Conservation (phyloP, 2,329 filamentous ascomycete species). For the Stemphylium vesicarium region DNA sequence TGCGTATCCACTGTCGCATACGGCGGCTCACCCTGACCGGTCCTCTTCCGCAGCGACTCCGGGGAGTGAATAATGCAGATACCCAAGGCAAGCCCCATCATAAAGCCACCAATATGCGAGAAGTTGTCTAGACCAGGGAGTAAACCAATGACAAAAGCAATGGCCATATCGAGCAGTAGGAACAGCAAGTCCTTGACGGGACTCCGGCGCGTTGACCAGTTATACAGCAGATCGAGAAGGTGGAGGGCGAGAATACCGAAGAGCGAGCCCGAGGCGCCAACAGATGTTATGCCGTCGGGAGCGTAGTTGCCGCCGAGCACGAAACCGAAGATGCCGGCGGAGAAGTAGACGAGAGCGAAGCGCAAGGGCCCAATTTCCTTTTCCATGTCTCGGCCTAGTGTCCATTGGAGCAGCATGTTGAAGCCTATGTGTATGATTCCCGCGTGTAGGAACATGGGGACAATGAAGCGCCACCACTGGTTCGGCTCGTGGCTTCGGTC, state of each 20-base stretch:
- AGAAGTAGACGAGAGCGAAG: conserved; percentile 88
- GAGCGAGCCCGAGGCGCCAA: conserved; percentile 85
- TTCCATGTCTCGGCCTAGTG: conserved; percentile 91
- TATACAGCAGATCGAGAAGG: conserved; percentile 89
- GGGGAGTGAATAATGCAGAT: conserved; percentile 89
- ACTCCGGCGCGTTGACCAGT: conserved; percentile 78
- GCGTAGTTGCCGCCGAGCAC: conserved; percentile 95
- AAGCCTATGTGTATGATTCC: conserved; percentile 94
- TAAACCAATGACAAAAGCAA: conserved; percentile 90
- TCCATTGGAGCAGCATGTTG: conserved; percentile 91
- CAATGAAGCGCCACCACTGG: conserved; percentile 97
- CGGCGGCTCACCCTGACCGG: conserved; percentile 71
- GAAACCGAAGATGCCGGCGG: conserved; percentile 92
- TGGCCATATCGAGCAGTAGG: conserved; percentile 81
- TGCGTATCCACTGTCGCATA: conserved; percentile 68
- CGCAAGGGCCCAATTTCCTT: conserved; percentile 84
- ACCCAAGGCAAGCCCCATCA: conserved; percentile 88
- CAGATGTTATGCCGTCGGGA: conserved; percentile 76
- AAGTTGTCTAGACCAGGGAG: conserved; percentile 96
- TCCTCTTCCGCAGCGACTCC: conserved; percentile 74
- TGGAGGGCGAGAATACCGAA: conserved; percentile 92
- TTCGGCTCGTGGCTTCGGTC: conserved; percentile 72
- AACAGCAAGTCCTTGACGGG: conserved; percentile 87
- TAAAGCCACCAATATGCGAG: conserved; percentile 92
- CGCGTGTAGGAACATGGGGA: conserved; percentile 93